Evolutionary conservation across 192 early-diverging fungal species (phyloP), one percentile per base, ranked within the genome.

Genomic region (Coemansia sp.): DNA sequence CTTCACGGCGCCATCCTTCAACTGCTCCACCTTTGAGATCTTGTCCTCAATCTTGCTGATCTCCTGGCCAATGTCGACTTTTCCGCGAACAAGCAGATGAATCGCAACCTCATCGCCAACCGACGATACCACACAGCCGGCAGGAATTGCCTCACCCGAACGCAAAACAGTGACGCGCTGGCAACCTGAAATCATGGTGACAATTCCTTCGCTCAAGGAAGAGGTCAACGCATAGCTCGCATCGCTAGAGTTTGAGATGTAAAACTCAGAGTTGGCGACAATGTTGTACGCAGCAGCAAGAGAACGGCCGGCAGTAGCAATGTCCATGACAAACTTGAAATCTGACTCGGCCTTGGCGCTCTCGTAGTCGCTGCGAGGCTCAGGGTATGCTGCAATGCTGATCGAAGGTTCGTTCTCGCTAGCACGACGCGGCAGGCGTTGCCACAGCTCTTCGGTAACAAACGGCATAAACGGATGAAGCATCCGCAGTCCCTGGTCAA

Each of bases 401-500:
- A 99, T 98, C 12, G 93, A 83, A 4, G 60, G 56, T 17, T 63
- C 48, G 22, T 43, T 69, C 37, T 85, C 87, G 64, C 62, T 70
- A 29, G 84, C 75, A 56, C 95, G 89, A 19, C 93, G 87, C 21
- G 91, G 93, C 37, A 98, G 79, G 57, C 96, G 90, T 83, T 99
- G 97, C 85, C 88, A 99, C 72, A 99, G 85, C 84, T 99, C 97
- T 76, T 99, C 97, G 35, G 97, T 99, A 52, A 99, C 89, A 75
- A 92, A 99, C 15, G 97, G 97, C 93, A 97, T 97, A 83, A 99
- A 92, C 45, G 97, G 97, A 68, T 98, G 95, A 66, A 99, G 83
- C 57, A 99, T 81, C 68, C 87, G 91, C 65, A 99, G 83, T 12
- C 91, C 96, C 57, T 85, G 82, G 64, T 99, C 95, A 56, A 98